Evolutionary conservation across 2,329 filamentous ascomycete genomes (phyloP), one percentile per base, ranked within the genome.

Genomic region (Clarireedia sp.): DNA sequence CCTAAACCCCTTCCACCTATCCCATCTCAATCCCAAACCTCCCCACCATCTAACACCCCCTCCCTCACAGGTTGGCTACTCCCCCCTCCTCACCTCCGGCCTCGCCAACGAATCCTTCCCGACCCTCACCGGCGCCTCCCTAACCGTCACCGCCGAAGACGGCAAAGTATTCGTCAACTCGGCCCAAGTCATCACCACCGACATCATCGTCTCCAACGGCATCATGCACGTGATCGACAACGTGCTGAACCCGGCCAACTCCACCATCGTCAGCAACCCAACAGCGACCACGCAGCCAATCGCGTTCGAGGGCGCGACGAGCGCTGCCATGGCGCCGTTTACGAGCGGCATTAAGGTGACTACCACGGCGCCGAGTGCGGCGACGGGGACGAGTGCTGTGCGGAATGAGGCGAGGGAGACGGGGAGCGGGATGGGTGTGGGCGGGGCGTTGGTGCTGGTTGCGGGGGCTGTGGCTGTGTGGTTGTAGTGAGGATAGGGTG

Each of bases 201-300:
- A 72, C 59, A 66, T 71, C 37, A 60, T 71, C 6, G 50, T 72
- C 40, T 62, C 63, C 8, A 70, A 70, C 48, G 66, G 72, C 55
- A 68, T 74, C 40, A 49, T 69, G 14, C 63, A 69, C 54, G 62
- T 72, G 7, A 68, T 73, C 45, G 68, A 67, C 54, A 73, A 72
- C 55, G 74, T 78, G 7, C 68, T 79, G 29, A 78, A 75, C 63
- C 76, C 74, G 1, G 65, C 73, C 38, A 70, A 65, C 3, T 56
- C 68, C 14, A 61, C 60, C 2, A 68, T 64, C 3, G 58, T 60
- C 17, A 75, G 75, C 0, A 68, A 77, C 47, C 69, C 72, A 6
- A 66, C 64, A 3, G 59, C 68, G 1, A 64, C 63, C 23, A 70
- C 68, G 3, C 70, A 74, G 40, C 60, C 64, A 10, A 70, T 74